Percentiles rank a stretch among this genome's conserved stretches.
Evolutionary conservation across 2,329 filamentous ascomycete species (phyloP).

Genomic region (Xylaria sp.): DNA sequence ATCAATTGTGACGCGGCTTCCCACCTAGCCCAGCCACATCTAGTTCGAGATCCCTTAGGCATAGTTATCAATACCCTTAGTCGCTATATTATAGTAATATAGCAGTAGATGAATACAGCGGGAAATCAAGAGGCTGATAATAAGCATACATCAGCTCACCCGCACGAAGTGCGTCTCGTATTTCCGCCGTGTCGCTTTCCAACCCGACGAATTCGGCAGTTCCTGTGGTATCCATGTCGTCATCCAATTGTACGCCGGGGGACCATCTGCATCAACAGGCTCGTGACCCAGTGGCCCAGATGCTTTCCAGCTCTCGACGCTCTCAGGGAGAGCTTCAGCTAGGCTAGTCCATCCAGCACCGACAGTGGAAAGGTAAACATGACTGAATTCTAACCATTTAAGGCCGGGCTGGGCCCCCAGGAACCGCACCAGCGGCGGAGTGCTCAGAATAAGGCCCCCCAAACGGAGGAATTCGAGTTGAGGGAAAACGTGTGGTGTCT

Average conservation of each 20-base stretch:
- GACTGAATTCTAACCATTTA: slow-evolving; percentile 28
- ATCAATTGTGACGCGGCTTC: too few relatives aligned
- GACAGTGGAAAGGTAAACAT: slow-evolving; percentile 38
- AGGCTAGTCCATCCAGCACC: slow-evolving; percentile 28
- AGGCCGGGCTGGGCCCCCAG: slow-evolving; percentile 30
- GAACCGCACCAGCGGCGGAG: slow-evolving; percentile 31
- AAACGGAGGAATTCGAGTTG: slow-evolving; percentile 22
- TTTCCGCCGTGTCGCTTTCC: slow-evolving; percentile 8
- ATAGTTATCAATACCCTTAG: too few relatives aligned
- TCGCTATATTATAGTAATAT: too few relatives aligned
- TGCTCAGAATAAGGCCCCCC: slow-evolving; percentile 29
- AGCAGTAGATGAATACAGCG: too few relatives aligned
- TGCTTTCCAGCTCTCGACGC: slow-evolving; percentile 24
- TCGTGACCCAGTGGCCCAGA: slow-evolving; percentile 25
- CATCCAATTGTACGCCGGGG: slow-evolving; percentile 34
- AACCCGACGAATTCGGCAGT: neutral
- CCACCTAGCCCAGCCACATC: too few relatives aligned
- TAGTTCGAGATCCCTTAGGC: too few relatives aligned
- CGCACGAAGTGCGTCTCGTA: slow-evolving; percentile 13
- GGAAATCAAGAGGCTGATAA: neutral
- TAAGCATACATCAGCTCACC: slow-evolving; percentile 10
- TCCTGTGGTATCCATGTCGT: slow-evolving; percentile 19
- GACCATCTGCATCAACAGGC: slow-evolving; percentile 20
- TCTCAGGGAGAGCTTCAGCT: slow-evolving; percentile 22
- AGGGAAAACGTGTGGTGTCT: slow-evolving; percentile 30